Conservation (phyloP, 148 eudicot species). For the Rhododendron molle region DNA sequence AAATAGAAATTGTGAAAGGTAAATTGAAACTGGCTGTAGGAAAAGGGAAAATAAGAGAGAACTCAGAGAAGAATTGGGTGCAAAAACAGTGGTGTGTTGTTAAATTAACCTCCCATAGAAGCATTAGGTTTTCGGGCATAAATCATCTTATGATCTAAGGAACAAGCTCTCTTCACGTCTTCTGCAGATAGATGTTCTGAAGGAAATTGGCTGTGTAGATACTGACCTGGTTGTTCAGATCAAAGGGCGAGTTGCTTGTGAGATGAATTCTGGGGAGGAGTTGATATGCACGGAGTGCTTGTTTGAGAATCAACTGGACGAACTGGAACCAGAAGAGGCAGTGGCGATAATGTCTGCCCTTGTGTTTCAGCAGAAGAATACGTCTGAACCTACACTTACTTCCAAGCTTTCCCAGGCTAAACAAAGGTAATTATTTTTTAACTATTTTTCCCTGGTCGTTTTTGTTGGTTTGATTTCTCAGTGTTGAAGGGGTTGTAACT, state of each 20-base stretch:
- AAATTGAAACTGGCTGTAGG: background rate
- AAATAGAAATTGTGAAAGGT: background rate
- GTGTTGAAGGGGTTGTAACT: background rate
- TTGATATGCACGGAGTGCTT: constrained; percentile 94
- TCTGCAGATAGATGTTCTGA: constrained; percentile 84
- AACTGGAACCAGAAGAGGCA: constrained; percentile 97
- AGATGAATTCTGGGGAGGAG: constrained; percentile 99
- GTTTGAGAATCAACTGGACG: constrained; percentile 95
- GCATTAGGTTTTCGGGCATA: background rate
- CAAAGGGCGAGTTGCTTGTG: constrained; percentile 99
- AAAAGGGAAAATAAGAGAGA: background rate
- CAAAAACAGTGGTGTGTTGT: background rate
- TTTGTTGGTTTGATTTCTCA: background rate
- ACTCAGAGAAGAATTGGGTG: background rate
- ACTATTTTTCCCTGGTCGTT: background rate
- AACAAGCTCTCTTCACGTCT: constrained; percentile 2
- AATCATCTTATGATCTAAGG: background rate
- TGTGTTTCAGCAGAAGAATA: constrained; percentile 94
- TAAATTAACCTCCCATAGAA: background rate
- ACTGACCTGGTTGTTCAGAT: constrained; percentile 95
- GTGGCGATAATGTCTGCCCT: constrained; percentile 95
- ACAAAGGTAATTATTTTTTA: constrained; percentile 38
- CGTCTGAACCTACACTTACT: constrained; percentile 87
- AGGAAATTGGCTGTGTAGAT: constrained; percentile 87
- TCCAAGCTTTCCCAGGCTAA: constrained; percentile 75